Evolutionary conservation across 768 basidiomycete species (phyloP).

Genomic region (Cubamyces sp.): DNA sequence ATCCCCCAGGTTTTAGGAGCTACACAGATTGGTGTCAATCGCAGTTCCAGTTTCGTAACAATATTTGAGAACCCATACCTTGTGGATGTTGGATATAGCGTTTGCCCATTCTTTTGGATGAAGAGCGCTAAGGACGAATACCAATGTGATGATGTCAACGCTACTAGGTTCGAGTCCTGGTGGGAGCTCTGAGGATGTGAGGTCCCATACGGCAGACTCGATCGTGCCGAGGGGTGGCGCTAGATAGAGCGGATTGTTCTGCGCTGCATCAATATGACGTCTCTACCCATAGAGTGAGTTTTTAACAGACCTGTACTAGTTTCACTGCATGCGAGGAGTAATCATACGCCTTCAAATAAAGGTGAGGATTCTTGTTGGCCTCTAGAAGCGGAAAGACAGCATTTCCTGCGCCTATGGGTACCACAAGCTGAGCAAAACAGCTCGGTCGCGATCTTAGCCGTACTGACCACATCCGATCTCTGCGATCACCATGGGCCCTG

Average conservation of each 20-base stretch:
- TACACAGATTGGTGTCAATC: slow-evolving; percentile 33
- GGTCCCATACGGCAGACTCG: slow-evolving; percentile 87
- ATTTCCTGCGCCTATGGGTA: slow-evolving; percentile 84
- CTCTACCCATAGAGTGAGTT: no score
- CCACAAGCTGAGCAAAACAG: not conserved
- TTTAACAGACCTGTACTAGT: slow-evolving; percentile 72
- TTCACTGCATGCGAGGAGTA: slow-evolving; percentile 89
- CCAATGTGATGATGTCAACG: slow-evolving; percentile 89
- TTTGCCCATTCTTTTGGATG: slow-evolving; percentile 91
- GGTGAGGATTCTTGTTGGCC: slow-evolving; percentile 79
- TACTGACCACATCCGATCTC: slow-evolving; percentile 89
- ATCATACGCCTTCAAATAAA: slow-evolving; percentile 83
- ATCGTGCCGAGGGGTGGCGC: slow-evolving; percentile 72
- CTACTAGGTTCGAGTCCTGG: slow-evolving; percentile 61
- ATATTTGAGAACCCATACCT: slow-evolving; percentile 42
- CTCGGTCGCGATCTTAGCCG: not conserved
- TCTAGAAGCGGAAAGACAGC: slow-evolving; percentile 87
- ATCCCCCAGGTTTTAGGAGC: slow-evolving; percentile 91
- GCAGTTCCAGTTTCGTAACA: no score
- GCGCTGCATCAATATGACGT: not conserved
- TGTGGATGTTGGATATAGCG: slow-evolving; percentile 80
- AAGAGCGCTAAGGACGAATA: slow-evolving; percentile 92
- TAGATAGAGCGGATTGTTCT: slow-evolving; percentile 76
- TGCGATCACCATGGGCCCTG: slow-evolving; percentile 74
- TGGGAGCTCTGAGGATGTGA: slow-evolving; percentile 71